Evolutionary conservation across 352 stramenopile genomes (phyloP).

Genomic region (Phytophthora palmivora): DNA sequence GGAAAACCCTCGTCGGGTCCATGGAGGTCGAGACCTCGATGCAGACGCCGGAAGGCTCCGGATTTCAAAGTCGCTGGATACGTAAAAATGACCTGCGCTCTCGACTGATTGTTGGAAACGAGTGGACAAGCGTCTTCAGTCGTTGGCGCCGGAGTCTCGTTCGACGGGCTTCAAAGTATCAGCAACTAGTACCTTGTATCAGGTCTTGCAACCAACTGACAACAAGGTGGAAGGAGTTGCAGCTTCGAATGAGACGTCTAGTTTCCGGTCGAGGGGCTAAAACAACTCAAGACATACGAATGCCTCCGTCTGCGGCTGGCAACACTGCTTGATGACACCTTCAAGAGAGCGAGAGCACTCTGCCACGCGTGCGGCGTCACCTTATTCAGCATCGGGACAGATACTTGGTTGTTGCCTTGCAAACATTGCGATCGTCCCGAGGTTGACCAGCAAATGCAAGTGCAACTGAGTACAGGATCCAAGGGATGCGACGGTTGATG

Average conservation of each 20-base stretch:
- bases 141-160: slow-evolving; percentile 12
- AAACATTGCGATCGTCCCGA: slow-evolving; percentile 5
- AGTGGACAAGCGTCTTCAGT: slow-evolving; percentile 6
- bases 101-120: slow-evolving; percentile 15
- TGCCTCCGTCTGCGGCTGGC: slow-evolving; percentile 6
- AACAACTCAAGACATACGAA: slow-evolving; percentile 3
- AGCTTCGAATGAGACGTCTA: slow-evolving; percentile 3
- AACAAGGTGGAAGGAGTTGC: slow-evolving; percentile 8
- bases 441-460: slow-evolving; percentile 4
- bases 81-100: slow-evolving; percentile 27
- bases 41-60: slow-evolving; percentile 3
- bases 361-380: slow-evolving; percentile 32
- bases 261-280: background rate
- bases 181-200: background rate
- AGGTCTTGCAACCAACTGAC: background rate
- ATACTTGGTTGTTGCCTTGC: background rate
- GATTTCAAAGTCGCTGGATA: slow-evolving; percentile 16
- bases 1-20: slow-evolving; percentile 10
- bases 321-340: no score
- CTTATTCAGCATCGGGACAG: slow-evolving; percentile 7
- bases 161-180: slow-evolving; percentile 7
- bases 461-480: slow-evolving; percentile 20
- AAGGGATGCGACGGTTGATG: slow-evolving; percentile 12
- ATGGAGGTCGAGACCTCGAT: slow-evolving; percentile 14
- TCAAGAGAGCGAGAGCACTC: slow-evolving; percentile 13